Evolutionary conservation across 371 early-diverging fungal species (phyloP), one percentile per base, ranked within the genome.

Genomic region (Mortierella sp.): DNA sequence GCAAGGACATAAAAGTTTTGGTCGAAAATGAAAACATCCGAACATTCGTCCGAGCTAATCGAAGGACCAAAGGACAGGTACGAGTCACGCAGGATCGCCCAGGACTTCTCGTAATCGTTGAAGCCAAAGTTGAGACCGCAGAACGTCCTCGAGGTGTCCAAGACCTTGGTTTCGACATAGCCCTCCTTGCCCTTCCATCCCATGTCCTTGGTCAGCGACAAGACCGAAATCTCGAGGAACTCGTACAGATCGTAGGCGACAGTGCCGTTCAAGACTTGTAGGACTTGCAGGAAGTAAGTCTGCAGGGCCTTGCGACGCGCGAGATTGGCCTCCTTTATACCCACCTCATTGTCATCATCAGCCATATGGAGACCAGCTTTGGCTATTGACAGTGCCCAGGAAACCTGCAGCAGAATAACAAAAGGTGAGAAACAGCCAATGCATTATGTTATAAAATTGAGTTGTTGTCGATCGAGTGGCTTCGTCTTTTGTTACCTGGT

Each of bases 141-240:
- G 32, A 90, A 74, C 11, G 90, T 76, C 4, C 78, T 87, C 10
- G 81, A 83, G 1, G 90, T 87, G 72, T 89, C 87, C 41, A 91
- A 80, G 60, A 92, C 89, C 41, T 92, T 89, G 65, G 90, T 89
- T 4, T 92, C 89, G 82, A 96, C 76, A 65, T 92, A 93, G n/a
- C 96, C 96, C 81, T 96, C 96, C 79, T 95, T 96, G 71, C 95
- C 96, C 82, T 96, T 96, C 96, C 96, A 96, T 4, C 96, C 95
- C 90, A 95, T 93, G 76, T 94, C 95, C 65, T 91, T 93, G n/a
- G 90, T 89, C 68, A 97, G 91, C 65, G 95, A 95, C 74, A 93
- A 89, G 11, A 93, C 91, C 35, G 96, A 95, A 38, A 96, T 82
- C 81, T 96, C 96, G 72, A 97, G 82, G 79, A 97, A 97, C 63